phyloP scores from a whole-genome alignment of 2,329 filamentous ascomycete species.

The Botrytis aclada region DNA sequence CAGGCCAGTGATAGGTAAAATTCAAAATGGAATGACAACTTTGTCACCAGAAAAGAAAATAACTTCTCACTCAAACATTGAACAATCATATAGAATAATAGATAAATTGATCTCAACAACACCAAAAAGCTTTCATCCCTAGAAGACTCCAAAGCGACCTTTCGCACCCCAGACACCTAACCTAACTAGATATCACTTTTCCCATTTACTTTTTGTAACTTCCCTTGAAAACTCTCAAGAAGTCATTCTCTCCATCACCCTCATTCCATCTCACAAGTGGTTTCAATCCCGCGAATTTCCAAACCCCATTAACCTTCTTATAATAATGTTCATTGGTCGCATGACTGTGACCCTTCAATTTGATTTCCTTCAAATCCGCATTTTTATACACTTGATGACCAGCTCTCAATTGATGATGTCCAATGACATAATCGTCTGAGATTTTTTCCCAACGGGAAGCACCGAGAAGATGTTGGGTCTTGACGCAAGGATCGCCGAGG shows the following conservation, averaged over 20 bases:
- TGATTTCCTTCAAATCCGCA: slow-evolving; percentile 25
- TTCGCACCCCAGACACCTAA: background rate
- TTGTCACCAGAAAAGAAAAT: background rate
- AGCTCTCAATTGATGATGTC: slow-evolving; percentile 39
- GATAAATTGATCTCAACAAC: background rate
- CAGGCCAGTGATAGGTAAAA: background rate
- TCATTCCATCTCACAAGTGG: slow-evolving; percentile 34
- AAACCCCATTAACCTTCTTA: slow-evolving; percentile 31
- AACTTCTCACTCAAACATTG: background rate
- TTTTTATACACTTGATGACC: slow-evolving; percentile 29
- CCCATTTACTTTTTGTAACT: slow-evolving; percentile 18
- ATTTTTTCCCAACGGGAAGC: slow-evolving; percentile 56
- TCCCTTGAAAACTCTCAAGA: slow-evolving; percentile 35
- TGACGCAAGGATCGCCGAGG: slow-evolving; percentile 58
- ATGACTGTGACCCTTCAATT: slow-evolving; percentile 31
- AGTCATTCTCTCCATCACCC: slow-evolving; percentile 24
- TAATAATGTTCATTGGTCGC: slow-evolving; percentile 35
- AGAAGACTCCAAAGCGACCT: background rate
- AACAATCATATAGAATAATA: background rate
- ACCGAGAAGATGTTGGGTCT: slow-evolving; percentile 64
- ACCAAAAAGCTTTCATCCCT: background rate
- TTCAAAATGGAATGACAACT: background rate
- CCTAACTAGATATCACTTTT: background rate
- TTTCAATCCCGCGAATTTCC: slow-evolving; percentile 36
- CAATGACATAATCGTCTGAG: slow-evolving; percentile 56